Evolutionary conservation across 805 yeast species (phyloP).

Genomic region (Cyberlindnera bimundalis): DNA sequence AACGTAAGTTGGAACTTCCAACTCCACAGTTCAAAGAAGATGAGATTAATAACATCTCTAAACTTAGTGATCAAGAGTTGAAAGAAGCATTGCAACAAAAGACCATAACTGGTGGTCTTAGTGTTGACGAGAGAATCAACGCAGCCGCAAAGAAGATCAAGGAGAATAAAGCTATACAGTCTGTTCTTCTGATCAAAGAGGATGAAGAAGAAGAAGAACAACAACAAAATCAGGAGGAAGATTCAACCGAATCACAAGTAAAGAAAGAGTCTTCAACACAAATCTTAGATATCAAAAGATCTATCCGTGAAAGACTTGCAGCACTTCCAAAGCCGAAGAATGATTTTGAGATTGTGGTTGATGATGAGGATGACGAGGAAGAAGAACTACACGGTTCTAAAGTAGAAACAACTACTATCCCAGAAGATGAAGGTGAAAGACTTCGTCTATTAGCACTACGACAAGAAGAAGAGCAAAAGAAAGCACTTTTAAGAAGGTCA

Average conservation of each 20-base stretch:
- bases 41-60: slow-evolving; percentile 15
- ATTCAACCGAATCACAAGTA: too few species aligned
- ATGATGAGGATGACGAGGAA: slow-evolving; percentile 26
- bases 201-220: slow-evolving; percentile 9
- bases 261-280: not conserved
- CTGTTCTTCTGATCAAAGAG: slow-evolving; percentile 33
- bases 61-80: slow-evolving; percentile 16
- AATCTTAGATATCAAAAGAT: not conserved
- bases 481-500: slow-evolving; percentile 38
- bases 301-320: slow-evolving; percentile 26
- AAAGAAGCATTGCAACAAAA: slow-evolving; percentile 10
- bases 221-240: not conserved
- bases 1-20: slow-evolving; percentile 30
- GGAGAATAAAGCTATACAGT: slow-evolving; percentile 32
- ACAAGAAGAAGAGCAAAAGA: slow-evolving; percentile 13
- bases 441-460: slow-evolving; percentile 7
- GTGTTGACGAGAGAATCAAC: slow-evolving; percentile 18
- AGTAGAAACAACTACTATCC: not conserved
- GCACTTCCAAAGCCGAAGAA: slow-evolving; percentile 41
- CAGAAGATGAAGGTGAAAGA: slow-evolving; percentile 24
- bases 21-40: slow-evolving; percentile 31
- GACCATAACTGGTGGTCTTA: slow-evolving; percentile 4
- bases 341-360: slow-evolving; percentile 41
- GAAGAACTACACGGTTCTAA: too few species aligned
- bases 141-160: slow-evolving; percentile 38